phyloP scores from a whole-genome alignment of 1,284 basidiomycete genomes.

The Sanghuangporus baumii region DNA sequence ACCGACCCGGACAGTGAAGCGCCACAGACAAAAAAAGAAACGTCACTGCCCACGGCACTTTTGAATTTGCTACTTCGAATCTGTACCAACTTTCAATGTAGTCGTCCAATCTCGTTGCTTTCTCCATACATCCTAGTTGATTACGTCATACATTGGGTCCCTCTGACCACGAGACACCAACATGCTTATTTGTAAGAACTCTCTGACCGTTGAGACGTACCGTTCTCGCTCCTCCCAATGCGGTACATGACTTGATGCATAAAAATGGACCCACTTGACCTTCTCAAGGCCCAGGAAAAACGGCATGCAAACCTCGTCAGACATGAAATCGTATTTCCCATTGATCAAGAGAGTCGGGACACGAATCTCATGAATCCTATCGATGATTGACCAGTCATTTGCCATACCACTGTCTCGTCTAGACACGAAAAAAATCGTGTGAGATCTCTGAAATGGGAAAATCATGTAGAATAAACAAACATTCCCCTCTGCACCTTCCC shows the following conservation, averaged over 20 bases:
- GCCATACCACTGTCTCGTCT: slow-evolving; percentile 24
- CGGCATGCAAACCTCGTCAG: slow-evolving; percentile 25
- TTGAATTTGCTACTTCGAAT: too few species aligned
- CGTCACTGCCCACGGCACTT: too few species aligned
- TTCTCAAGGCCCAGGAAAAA: slow-evolving; percentile 28
- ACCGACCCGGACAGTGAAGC: too few species aligned
- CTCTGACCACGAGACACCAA: background rate
- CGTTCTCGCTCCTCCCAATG: slow-evolving; percentile 25
- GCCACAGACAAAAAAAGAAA: too few species aligned
- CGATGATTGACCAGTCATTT: slow-evolving; percentile 28
- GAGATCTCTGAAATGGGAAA: too few species aligned
- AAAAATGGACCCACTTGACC: slow-evolving; percentile 31
- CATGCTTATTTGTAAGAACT: background rate
- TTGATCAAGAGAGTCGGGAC: slow-evolving; percentile 31
- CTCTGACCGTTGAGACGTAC: background rate
- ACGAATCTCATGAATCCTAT: slow-evolving; percentile 29
- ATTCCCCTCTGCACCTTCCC: background rate
- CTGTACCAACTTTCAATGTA: too few species aligned
- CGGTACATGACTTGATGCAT: slow-evolving; percentile 26
- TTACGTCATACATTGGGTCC: background rate
- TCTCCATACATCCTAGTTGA: background rate
- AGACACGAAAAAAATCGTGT: background rate
- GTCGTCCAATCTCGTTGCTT: background rate
- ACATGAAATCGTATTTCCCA: slow-evolving; percentile 29
- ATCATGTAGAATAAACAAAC: background rate